A percentile compares a stretch with the other conserved stretches of the same genome.
These are phyloP conservation scores for Rhizomucor pusillus DNA, from an alignment of 371 early-diverging fungal genomes.

Conservation along the genomic window DNA sequence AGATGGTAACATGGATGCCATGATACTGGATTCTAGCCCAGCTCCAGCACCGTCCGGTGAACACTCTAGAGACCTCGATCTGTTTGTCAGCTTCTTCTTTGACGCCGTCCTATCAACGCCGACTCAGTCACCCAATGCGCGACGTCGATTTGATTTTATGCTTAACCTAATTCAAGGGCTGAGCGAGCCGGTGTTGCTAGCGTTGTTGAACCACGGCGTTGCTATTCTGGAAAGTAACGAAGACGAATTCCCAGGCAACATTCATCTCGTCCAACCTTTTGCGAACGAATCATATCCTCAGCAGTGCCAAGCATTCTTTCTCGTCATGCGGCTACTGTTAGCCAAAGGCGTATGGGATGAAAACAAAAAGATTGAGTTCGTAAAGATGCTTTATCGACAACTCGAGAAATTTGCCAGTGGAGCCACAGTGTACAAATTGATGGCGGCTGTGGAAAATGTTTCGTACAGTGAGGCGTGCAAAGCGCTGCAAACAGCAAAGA, in stretches of 20 bases:
- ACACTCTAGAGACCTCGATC: slow-evolving; percentile 38
- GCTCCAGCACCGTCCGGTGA: slow-evolving; percentile 7
- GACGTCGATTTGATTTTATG: slow-evolving; percentile 38
- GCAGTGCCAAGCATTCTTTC: slow-evolving; percentile 49
- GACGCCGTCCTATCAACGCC: slow-evolving; percentile 50
- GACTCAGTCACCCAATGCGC: slow-evolving; percentile 25
- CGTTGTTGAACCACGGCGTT: slow-evolving; percentile 36
- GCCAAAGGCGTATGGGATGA: slow-evolving; percentile 48
- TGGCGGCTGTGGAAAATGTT: slow-evolving; percentile 42
- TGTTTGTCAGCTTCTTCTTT: slow-evolving; percentile 55
- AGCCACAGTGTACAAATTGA: slow-evolving; percentile 44
- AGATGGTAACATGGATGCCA: slow-evolving; percentile 4
- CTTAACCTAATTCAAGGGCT: slow-evolving; percentile 41
- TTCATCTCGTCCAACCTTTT: slow-evolving; percentile 34
- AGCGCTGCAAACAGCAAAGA: slow-evolving; percentile 34
- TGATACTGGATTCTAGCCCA: slow-evolving; percentile 15
- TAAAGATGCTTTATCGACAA: slow-evolving; percentile 50
- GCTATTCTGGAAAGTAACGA: slow-evolving; percentile 38
- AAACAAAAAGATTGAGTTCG: slow-evolving; percentile 48
- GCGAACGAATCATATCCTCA: slow-evolving; percentile 31
- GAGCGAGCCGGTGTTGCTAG: slow-evolving; percentile 34
- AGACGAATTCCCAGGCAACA: slow-evolving; percentile 42
- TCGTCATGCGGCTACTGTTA: slow-evolving; percentile 53
- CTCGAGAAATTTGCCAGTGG: slow-evolving; percentile 44
- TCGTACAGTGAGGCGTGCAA: slow-evolving; percentile 48